A percentile compares a stretch with the other conserved stretches of the same genome.
Conservation (phyloP, 108 stramenopile species). For the Asterionellopsis glacialis region DNA sequence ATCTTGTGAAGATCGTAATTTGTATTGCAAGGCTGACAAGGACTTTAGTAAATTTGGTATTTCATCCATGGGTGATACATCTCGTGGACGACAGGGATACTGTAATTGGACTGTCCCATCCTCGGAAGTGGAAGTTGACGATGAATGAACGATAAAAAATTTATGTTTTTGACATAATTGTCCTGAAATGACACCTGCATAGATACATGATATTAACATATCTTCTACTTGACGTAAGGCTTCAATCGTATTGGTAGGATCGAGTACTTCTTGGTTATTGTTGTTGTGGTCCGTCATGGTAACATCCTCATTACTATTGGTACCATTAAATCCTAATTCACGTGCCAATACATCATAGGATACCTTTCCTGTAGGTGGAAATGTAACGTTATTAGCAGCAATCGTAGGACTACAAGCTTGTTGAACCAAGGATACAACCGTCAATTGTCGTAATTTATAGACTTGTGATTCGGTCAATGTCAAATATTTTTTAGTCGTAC, state of each 20-base stretch:
- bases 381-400: background rate
- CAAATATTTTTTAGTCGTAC: conserved; percentile 9
- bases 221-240: conserved; percentile 25
- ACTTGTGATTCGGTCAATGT: conserved; percentile 32
- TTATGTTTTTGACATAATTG: conserved; percentile 32
- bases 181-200: conserved; percentile 26
- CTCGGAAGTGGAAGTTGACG: too few species aligned
- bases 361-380: too few species aligned
- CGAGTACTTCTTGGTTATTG: background rate
- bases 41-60: background rate
- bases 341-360: conserved; percentile 15
- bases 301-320: too few species aligned
- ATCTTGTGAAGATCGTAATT: too few species aligned
- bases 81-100: too few species aligned
- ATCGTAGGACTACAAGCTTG: conserved; percentile 25
- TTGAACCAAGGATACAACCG: conserved; percentile 32
- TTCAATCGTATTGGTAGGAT: background rate
- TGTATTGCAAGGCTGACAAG: background rate
- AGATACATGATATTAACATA: conserved; percentile 31
- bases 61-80: background rate
- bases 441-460: conserved; percentile 37
- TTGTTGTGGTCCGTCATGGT: conserved; percentile 1
- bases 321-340: conserved; percentile 14
- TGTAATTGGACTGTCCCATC: too few species aligned
- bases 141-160: background rate